phyloP scores from a whole-genome alignment of 495 filamentous ascomycete genomes.

The Xylaria venustula region DNA sequence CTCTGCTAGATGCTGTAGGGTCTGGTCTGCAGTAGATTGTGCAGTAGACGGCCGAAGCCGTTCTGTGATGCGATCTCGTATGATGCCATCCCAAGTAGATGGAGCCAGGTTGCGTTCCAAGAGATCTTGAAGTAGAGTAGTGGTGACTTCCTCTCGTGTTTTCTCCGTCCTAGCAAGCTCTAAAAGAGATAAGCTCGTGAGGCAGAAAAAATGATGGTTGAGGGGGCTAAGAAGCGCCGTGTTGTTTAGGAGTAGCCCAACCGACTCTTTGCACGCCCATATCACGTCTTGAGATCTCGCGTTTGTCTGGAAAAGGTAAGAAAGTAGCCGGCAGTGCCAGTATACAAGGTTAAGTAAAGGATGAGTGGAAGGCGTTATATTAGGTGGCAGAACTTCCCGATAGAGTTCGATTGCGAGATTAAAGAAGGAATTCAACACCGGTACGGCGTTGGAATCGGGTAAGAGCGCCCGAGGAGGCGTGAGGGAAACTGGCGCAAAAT shows the following conservation, averaged over 20 bases:
- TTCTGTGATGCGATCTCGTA: conserved; percentile 48
- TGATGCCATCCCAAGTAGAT: conserved; percentile 44
- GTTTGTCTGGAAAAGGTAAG: conserved; percentile 52
- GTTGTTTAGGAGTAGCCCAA: conserved; percentile 53
- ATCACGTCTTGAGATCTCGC: conserved; percentile 49
- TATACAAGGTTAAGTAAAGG: conserved; percentile 66
- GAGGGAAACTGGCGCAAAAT: conserved; percentile 29
- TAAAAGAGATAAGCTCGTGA: conserved; percentile 66
- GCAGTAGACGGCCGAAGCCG: conserved; percentile 32
- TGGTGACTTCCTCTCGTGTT: conserved; percentile 33
- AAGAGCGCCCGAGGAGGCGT: conserved; percentile 16
- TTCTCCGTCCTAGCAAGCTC: conserved; percentile 54
- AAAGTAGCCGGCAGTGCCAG: conserved; percentile 70
- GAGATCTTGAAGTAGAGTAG: conserved; percentile 33
- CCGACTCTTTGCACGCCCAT: conserved; percentile 58
- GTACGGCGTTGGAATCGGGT: conserved; percentile 17
- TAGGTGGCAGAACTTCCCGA: conserved; percentile 43
- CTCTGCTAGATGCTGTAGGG: conserved; percentile 64
- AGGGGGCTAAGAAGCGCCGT: conserved; percentile 61
- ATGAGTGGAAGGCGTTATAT: conserved; percentile 34
- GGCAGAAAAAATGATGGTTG: conserved; percentile 68
- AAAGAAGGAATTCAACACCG: conserved; percentile 23
- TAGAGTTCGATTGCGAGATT: conserved; percentile 44
- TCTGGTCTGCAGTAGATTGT: conserved; percentile 36
- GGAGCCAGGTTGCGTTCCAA: conserved; percentile 32